Evolutionary conservation across 169 alveolate genomes (phyloP).

Genomic region (Condylostoma magnum): DNA sequence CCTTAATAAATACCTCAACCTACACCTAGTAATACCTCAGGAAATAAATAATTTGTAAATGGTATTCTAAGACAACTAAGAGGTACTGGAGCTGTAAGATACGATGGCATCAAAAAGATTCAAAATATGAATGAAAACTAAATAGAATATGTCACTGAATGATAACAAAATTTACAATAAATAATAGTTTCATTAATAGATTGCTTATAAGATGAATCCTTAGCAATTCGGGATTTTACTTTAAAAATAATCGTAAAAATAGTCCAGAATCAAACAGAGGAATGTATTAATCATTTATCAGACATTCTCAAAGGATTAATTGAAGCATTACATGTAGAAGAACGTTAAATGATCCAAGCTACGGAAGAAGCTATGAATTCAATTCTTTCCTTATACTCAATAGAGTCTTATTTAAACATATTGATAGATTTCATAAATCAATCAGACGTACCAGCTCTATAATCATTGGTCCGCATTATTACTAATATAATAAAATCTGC

Average conservation of each 20-base stretch:
- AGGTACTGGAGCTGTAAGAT: not conserved
- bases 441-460: constrained; percentile 12
- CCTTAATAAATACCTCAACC: not conserved
- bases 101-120: constrained; percentile 5
- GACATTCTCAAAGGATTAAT: not conserved
- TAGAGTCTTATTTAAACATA: not conserved
- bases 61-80: not conserved
- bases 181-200: not conserved
- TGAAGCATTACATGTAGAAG: constrained; percentile 8
- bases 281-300: not conserved
- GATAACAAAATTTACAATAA: not conserved
- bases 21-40: not conserved
- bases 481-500: not conserved
- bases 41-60: not conserved
- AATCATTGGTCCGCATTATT: constrained; percentile 6
- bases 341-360: constrained; percentile 14
- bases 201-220: not conserved
- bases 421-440: not conserved
- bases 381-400: not conserved
- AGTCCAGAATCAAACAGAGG: not conserved
- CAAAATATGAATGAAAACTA: constrained; percentile 4
- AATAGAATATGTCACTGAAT: not conserved
- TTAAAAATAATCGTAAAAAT: not conserved
- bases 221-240: not conserved
- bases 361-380: constrained; percentile 22